Evolutionary conservation across 202 grass and related monocot genomes (phyloP), one percentile per base, ranked within the genome.

Genomic region (Brachypodium distachyon): DNA sequence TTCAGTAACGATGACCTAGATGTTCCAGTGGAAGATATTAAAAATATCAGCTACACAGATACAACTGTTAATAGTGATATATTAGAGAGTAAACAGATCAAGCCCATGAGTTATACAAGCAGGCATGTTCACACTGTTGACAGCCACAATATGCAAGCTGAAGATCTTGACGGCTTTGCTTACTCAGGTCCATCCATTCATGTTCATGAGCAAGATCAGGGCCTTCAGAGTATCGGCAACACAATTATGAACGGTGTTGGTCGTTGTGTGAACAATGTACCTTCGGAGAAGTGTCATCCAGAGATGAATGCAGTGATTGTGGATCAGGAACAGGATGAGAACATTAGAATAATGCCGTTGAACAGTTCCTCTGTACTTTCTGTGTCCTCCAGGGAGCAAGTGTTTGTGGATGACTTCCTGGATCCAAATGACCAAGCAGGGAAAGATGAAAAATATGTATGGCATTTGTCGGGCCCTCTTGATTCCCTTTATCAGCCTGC

Each of bases 401-500:
- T 9, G 72, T 47, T n/a, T 81, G 7, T 61, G 29, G 0, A 40
- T 75, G 70, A 57, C 76, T 32, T 76, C 46, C 46, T 38, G 77
- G 70, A 81, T 83, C 41, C 74, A 64, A 41, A 70, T 21, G 68
- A 56, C 11, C 72, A 38, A 44, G 32, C 44, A 61, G 46, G 41
- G 19, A 9, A 77, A 28, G 62, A 63, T 62, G 54, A 73, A n/a
- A 72, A 82, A 12, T 27, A 66, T 52, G 18, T 60, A 41, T 82
- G 84, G 84, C 71, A 77, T 56, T 23, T 73, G 56, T 56, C 51
- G 39, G n/a, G 46, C 39, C 19, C 61, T 42, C 47, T 43, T 31
- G 73, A 77, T 72, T 49, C 78, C 34, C 72, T 77, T 32, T 82
- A 82, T 47, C 21, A 11, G 52, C 29, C 64, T 82, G 48, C 84